Base-by-base conservation (phyloP, 306 rosid species). In the Myrica gale region DNA sequence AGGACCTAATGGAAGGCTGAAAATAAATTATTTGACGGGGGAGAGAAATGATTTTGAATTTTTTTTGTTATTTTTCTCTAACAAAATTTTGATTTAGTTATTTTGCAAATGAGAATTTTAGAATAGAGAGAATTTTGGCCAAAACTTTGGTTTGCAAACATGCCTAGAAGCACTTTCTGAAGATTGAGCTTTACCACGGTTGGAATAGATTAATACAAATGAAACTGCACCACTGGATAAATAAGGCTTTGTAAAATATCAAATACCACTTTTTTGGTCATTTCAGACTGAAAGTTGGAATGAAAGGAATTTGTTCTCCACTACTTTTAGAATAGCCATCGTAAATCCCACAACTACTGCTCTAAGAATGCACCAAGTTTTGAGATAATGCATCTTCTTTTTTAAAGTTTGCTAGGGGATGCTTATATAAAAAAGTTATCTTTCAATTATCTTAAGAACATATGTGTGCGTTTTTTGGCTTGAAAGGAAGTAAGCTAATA, bases 371-470 rank as follows among this genome's bases (percentile, higher is more conserved):
- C 66, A 32, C 52, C 56, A 47, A 70, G 51, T 76, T 74, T 62
- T 42, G 60, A 44, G 78, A 48, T 13, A 56, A 55, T 47, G 73
- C 4, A 55, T 84, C 71, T 48, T 20, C n/a, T 69, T 69, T 70
- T 75, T 8, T 48, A 69, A 54, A 15, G 58, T 81, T 71, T 71
- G 46, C 39, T 52, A 26, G 54, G 26, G 53, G 68, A 80, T 78
- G 74, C 71, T 79, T 75, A 75, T 52, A 12, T 78, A n/a, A 72
- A 80, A 80, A 41, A 51, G 42, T 69, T 32, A n/a, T 62, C 68
- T 62, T 26, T 62, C 20, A 37, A 37, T 62, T 62, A n/a, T 62
- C 37, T 19, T 37, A 62, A 62, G 44, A 62, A 32, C 12, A 20
- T 57, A 26, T 5, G 68, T 32, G 3, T 32, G 13, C n/a, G 10